phyloP scores from a whole-genome alignment of 2,329 filamentous ascomycete species.

The Tetracladium maxilliforme region DNA sequence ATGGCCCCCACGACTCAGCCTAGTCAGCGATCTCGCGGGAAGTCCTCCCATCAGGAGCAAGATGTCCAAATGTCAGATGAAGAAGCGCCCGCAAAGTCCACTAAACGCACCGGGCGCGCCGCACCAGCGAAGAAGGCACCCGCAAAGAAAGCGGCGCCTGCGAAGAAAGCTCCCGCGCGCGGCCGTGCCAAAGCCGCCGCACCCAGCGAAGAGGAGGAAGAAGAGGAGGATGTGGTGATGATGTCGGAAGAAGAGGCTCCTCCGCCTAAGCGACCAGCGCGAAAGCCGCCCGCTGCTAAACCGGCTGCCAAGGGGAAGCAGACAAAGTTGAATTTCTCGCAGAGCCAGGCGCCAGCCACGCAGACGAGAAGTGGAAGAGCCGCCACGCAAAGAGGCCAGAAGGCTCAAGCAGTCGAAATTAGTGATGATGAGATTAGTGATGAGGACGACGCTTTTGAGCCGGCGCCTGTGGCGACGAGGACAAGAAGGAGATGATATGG shows the following conservation, averaged over 20 bases:
- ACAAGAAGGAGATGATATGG: too few species aligned
- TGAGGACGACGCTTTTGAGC: slow-evolving; percentile 42
- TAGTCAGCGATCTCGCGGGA: slow-evolving; percentile 27
- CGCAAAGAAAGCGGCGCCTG: slow-evolving; percentile 11
- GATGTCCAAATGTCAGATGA: too few species aligned
- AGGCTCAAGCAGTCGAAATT: too few species aligned
- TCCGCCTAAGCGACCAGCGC: slow-evolving; percentile 10
- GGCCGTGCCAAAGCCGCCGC: slow-evolving; percentile 24
- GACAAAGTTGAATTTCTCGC: slow-evolving; percentile 34
- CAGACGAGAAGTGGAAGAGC: slow-evolving; percentile 16
- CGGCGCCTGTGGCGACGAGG: slow-evolving; percentile 16
- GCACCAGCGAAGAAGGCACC: slow-evolving; percentile 20
- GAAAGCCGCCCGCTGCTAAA: slow-evolving; percentile 9
- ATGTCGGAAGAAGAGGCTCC: slow-evolving; percentile 34
- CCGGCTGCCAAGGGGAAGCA: slow-evolving; percentile 18
- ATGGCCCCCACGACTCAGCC: slow-evolving; percentile 12
- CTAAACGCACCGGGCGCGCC: slow-evolving; percentile 11
- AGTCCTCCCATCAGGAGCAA: slow-evolving; percentile 32
- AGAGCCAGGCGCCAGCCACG: slow-evolving; percentile 23
- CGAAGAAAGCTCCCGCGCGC: slow-evolving; percentile 24
- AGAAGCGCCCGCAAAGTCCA: slow-evolving; percentile 20
- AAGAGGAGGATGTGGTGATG: slow-evolving; percentile 33
- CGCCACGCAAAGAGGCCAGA: slow-evolving; percentile 28
- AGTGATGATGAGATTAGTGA: slow-evolving; percentile 53
- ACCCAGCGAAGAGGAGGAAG: slow-evolving; percentile 21